Conservation (phyloP, 208 protist genomes). For the Crithidia fasciculata region DNA sequence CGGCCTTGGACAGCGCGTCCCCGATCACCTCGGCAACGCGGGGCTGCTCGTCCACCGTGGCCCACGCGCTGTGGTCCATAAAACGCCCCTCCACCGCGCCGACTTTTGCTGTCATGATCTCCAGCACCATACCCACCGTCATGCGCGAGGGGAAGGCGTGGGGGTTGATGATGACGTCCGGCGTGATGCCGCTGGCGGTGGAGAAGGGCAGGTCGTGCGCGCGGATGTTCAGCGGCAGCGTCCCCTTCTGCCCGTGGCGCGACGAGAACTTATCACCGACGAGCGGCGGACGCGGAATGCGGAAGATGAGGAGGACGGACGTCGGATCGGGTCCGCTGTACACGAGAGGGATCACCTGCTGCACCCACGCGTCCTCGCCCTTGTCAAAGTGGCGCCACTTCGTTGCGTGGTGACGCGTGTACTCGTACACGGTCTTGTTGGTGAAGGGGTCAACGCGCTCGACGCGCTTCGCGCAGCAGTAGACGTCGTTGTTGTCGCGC, state of each 20-base stretch:
- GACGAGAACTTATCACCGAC: slow-evolving; percentile 99
- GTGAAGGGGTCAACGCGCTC: slow-evolving; percentile 75
- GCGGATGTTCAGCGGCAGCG: slow-evolving; percentile 95
- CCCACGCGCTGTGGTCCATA: slow-evolving; percentile 96
- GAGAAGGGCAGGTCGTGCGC: slow-evolving; percentile 95
- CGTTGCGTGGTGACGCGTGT: slow-evolving; percentile 83
- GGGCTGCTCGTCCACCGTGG: slow-evolving; percentile 64
- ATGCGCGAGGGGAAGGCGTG: slow-evolving; percentile 99
- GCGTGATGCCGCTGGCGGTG: slow-evolving; percentile 95
- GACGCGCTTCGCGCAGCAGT: slow-evolving; percentile 84
- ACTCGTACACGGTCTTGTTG: slow-evolving; percentile 82
- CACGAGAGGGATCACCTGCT: slow-evolving; percentile 88
- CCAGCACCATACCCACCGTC: slow-evolving; percentile 99
- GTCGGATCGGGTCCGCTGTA: slow-evolving; percentile 86
- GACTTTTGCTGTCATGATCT: slow-evolving; percentile 97
- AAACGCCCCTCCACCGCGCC: slow-evolving; percentile 95
- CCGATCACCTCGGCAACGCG: slow-evolving; percentile 93
- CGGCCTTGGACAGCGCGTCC: slow-evolving; percentile 93
- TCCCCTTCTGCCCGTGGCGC: slow-evolving; percentile 99
- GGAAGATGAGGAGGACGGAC: slow-evolving; percentile 77
- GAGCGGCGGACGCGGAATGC: slow-evolving; percentile 95
- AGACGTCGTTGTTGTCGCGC: slow-evolving; percentile 73
- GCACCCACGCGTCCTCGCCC: slow-evolving; percentile 90
- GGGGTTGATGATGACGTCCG: slow-evolving; percentile 99
- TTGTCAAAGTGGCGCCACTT: slow-evolving; percentile 92